Conservation (phyloP, 768 basidiomycete species). For the button mushroom (Agaricus bisporus) region DNA sequence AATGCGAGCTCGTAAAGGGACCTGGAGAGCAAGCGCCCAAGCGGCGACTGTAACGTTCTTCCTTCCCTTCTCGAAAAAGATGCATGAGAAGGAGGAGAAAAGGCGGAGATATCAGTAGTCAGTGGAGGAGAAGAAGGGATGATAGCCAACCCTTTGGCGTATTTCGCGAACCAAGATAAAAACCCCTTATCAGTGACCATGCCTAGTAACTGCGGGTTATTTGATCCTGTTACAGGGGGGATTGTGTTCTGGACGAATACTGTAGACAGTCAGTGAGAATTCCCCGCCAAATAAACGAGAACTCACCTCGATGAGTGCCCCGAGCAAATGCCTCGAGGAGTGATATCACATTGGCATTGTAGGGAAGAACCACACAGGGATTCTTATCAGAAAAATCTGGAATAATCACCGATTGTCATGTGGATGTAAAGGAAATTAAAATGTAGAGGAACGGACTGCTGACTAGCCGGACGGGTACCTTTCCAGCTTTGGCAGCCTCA, state of each 20-base stretch:
- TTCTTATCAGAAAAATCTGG: constrained; percentile 87
- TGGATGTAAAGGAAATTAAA: not conserved
- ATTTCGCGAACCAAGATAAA: constrained; percentile 62
- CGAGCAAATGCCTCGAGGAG: constrained; percentile 61
- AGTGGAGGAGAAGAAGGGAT: constrained; percentile 8
- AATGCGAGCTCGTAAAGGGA: constrained; percentile 51
- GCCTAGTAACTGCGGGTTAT: constrained; percentile 48
- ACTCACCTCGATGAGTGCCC: constrained; percentile 66
- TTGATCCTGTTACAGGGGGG: not conserved
- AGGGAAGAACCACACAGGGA: constrained; percentile 55
- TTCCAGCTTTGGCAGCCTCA: constrained; percentile 66
- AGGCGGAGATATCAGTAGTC: not conserved
- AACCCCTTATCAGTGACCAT: constrained; percentile 72
- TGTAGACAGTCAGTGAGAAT: not conserved
- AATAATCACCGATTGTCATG: not conserved
- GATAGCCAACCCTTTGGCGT: constrained; percentile 40
- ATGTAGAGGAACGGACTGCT: constrained; percentile 50
- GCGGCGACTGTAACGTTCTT: constrained; percentile 9
- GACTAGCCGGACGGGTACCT: constrained; percentile 68
- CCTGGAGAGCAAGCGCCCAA: constrained; percentile 43
- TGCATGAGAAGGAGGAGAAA: not conserved
- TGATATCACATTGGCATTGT: constrained; percentile 58
- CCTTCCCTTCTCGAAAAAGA: not conserved
- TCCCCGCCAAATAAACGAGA: not conserved
- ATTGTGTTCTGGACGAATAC: constrained; percentile 1